phyloP scores from a whole-genome alignment of 2,329 filamentous ascomycete genomes.

The Fusarium mexicanum region DNA sequence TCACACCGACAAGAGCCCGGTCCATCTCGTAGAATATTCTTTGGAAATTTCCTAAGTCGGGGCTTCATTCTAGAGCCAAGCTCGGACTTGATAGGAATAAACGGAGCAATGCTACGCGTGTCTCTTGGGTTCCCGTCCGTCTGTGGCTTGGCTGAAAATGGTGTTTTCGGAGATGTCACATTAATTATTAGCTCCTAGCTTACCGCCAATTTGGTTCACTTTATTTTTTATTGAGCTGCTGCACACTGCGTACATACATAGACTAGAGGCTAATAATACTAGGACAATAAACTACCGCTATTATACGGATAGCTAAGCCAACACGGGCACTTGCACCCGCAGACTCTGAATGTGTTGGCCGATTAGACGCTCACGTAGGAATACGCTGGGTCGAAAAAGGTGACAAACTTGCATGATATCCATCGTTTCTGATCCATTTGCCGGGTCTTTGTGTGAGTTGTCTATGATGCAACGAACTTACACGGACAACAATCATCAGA shows the following conservation, averaged over 20 bases:
- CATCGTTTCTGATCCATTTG: conserved; percentile 10
- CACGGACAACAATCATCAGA: conserved; percentile 17
- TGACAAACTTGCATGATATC: conserved; percentile 8
- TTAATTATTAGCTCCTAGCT: conserved; percentile 16
- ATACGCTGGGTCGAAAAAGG: not conserved
- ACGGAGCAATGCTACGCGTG: conserved; percentile 11
- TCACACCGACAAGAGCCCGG: conserved; percentile 26
- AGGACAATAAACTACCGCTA: not conserved
- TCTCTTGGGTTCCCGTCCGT: conserved; percentile 2
- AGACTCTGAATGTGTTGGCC: conserved; percentile 4
- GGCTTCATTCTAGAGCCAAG: conserved; percentile 33
- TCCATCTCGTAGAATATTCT: conserved; percentile 18
- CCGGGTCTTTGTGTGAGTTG: conserved; percentile 16
- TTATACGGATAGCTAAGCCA: not conserved
- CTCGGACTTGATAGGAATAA: conserved; percentile 18
- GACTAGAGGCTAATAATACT: not conserved
- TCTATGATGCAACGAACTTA: conserved; percentile 3
- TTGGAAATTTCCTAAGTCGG: conserved; percentile 26
- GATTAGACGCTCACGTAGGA: not conserved
- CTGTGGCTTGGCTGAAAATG: conserved; percentile 15
- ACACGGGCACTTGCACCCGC: conserved; percentile 1
- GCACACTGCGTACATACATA: not conserved
- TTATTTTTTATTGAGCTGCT: conserved; percentile 15
- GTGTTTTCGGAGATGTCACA: conserved; percentile 9
- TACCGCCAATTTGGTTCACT: conserved; percentile 35